These are phyloP conservation scores for Blastobotrys robertii DNA, from an alignment of 805 yeast species.

Conservation along the genomic window DNA sequence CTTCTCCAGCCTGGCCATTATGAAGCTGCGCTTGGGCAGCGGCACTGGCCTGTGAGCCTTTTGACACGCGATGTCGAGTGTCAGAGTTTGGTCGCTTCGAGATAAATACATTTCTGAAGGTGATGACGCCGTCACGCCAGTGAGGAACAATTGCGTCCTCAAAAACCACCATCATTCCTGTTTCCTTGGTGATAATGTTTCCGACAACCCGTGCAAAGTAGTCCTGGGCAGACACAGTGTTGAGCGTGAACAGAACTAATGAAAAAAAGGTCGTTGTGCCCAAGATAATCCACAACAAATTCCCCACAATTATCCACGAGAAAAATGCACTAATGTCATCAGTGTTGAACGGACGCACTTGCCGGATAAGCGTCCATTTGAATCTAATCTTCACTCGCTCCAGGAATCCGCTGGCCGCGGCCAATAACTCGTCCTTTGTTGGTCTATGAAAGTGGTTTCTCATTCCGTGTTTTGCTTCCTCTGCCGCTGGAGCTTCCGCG, in stretches of 20 bases:
- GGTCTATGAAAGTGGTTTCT: slow-evolving; percentile 13
- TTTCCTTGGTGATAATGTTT: slow-evolving; percentile 70
- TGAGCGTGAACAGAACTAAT: slow-evolving; percentile 60
- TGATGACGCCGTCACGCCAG: slow-evolving; percentile 81
- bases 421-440: slow-evolving; percentile 34
- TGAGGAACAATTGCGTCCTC: slow-evolving; percentile 93
- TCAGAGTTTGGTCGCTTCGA: slow-evolving; percentile 62
- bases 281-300: slow-evolving; percentile 62
- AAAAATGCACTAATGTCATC: slow-evolving; percentile 87
- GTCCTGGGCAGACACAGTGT: slow-evolving; percentile 84
- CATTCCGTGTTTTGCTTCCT: not conserved
- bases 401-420: slow-evolving; percentile 33
- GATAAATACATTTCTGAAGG: slow-evolving; percentile 76
- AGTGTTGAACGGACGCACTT: slow-evolving; percentile 77
- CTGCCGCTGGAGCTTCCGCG: not conserved
- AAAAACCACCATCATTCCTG: slow-evolving; percentile 74
- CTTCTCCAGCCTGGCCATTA: slow-evolving; percentile 27
- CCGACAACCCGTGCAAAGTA: slow-evolving; percentile 75
- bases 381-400: slow-evolving; percentile 39
- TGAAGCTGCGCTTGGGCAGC: slow-evolving; percentile 38
- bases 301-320: slow-evolving; percentile 88
- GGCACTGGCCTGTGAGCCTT: slow-evolving; percentile 63
- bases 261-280: slow-evolving; percentile 94
- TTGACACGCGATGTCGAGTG: slow-evolving; percentile 38
- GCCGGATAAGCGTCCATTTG: slow-evolving; percentile 68